Percentiles rank a stretch among this genome's conserved stretches.
These are phyloP conservation scores for Fraxinus excelsior DNA, from an alignment of 257 asterid species.

Conservation along the genomic window DNA sequence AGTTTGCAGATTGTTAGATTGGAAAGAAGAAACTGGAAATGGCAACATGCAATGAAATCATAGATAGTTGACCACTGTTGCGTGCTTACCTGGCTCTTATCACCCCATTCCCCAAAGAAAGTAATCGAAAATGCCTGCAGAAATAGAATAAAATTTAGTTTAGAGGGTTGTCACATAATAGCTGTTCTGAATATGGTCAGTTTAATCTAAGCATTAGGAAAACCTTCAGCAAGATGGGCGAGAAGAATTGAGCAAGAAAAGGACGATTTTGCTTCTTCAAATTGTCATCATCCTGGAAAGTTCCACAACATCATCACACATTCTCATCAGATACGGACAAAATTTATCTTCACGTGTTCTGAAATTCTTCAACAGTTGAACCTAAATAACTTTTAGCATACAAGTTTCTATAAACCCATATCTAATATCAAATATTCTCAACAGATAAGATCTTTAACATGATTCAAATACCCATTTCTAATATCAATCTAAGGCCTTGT, in stretches of 20 bases:
- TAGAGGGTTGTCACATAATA: slow-evolving; percentile 16
- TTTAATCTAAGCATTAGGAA: slow-evolving; percentile 13
- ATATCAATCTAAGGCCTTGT: slow-evolving; percentile 17
- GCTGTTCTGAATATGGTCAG: slow-evolving; percentile 23
- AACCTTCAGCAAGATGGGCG: slow-evolving; percentile 93
- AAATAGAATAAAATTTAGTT: slow-evolving; percentile 14
- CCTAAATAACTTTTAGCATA: neutral
- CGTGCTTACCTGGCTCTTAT: slow-evolving; percentile 84
- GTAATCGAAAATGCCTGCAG: slow-evolving; percentile 96
- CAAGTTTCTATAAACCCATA: neutral
- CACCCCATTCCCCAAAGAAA: slow-evolving; percentile 99
- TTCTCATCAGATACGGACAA: neutral
- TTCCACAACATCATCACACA: neutral
- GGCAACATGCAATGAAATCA: neutral
- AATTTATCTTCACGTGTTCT: neutral
- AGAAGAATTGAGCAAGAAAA: slow-evolving; percentile 79
- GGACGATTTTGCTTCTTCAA: slow-evolving; percentile 77
- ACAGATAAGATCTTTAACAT: neutral
- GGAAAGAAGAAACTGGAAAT: slow-evolving; percentile 8
- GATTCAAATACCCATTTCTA: neutral
- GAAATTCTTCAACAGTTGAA: neutral
- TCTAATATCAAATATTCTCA: neutral
- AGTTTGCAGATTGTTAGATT: slow-evolving; percentile 18
- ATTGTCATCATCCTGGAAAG: slow-evolving; percentile 67
- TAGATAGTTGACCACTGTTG: neutral